phyloP scores from a whole-genome alignment of 768 basidiomycete genomes.

The Naganishia randhawae region DNA sequence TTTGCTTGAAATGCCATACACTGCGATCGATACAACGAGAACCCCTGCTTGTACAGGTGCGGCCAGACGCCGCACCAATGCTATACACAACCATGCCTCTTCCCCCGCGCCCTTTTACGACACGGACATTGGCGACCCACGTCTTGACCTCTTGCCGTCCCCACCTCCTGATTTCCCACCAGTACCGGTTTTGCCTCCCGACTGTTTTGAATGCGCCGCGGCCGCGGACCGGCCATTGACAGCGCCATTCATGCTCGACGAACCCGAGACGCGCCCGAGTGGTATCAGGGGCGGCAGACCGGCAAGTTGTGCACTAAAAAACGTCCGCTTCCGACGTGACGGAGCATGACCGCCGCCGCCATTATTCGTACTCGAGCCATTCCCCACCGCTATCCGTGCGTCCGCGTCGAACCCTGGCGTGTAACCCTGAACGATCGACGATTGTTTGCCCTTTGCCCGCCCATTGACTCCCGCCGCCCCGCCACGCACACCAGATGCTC shows the following conservation, averaged over 20 bases:
- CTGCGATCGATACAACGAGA: conserved; percentile 14
- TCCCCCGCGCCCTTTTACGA: background rate
- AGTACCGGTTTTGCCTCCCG: conserved; percentile 3
- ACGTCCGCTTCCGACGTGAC: conserved; percentile 11
- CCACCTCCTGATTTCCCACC: conserved; percentile 13
- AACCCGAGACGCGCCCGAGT: background rate
- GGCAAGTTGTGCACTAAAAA: conserved; percentile 3
- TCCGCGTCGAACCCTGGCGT: conserved; percentile 2
- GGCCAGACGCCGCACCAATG: too few species aligned
- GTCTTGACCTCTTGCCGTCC: conserved; percentile 12
- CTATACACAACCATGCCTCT: too few species aligned
- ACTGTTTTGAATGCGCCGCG: conserved; percentile 4
- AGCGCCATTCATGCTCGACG: conserved; percentile 1
- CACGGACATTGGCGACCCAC: conserved; percentile 17
- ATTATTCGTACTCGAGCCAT: background rate
- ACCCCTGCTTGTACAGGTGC: background rate
- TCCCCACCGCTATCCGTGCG: background rate
- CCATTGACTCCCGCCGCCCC: background rate
- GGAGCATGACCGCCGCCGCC: background rate
- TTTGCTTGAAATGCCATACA: background rate
- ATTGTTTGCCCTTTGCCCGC: conserved; percentile 4
- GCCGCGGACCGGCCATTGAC: background rate
- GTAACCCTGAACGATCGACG: conserved; percentile 10
- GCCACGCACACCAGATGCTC: background rate
- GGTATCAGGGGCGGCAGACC: conserved; percentile 14